These are phyloP conservation scores for Xylaria grammica DNA, from an alignment of 495 filamentous ascomycete genomes.

Conservation along the genomic window DNA sequence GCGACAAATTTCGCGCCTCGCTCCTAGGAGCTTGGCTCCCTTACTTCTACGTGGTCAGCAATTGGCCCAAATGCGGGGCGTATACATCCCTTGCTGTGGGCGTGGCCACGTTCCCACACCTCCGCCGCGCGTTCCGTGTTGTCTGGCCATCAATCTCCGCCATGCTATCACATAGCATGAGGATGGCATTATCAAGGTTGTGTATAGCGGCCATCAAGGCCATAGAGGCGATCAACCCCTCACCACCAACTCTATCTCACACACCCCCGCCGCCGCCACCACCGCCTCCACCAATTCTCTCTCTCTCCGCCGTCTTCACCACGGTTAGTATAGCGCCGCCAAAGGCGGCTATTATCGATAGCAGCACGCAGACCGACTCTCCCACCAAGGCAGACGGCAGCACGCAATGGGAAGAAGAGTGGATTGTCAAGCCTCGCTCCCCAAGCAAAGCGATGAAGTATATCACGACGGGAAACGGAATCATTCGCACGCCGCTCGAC, in stretches of 20 bases:
- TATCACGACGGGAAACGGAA: neutral
- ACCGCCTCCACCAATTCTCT: neutral
- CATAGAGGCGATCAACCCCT: neutral
- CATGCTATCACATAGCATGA: neutral
- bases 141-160: neutral
- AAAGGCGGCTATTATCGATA: neutral
- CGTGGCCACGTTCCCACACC: neutral
- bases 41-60: neutral
- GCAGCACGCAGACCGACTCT: neutral
- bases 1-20: neutral
- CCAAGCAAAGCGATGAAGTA: neutral
- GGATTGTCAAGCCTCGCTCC: neutral
- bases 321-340: neutral
- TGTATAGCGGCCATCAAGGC: neutral
- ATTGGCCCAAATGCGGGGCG: neutral
- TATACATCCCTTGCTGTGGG: neutral
- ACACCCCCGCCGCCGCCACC: neutral
- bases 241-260: neutral
- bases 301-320: neutral
- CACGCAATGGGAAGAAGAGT: neutral
- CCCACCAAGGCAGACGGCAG: neutral
- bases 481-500: neutral
- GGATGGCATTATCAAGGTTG: neutral
- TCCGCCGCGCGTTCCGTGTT: neutral
- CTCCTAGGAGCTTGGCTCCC: slow-evolving; percentile 18